phyloP scores from a whole-genome alignment of 805 yeast genomes.

The Barnettozyma vustinii region DNA sequence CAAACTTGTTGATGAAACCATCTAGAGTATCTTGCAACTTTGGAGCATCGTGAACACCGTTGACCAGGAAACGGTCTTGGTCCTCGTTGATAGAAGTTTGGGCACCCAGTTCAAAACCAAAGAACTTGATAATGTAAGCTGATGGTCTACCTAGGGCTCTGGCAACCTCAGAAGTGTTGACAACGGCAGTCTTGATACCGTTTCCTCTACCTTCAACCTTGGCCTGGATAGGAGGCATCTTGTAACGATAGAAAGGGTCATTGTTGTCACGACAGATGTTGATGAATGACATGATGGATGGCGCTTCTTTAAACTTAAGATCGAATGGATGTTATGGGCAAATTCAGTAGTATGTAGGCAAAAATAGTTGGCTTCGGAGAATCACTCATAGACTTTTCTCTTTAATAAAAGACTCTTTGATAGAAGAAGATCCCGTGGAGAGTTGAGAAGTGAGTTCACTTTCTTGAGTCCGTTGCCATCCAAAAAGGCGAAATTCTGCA shows the following conservation, averaged over 20 bases:
- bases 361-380: slow-evolving; percentile 1
- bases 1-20: slow-evolving; percentile 89
- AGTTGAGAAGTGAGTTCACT: background rate
- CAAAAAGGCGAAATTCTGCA: background rate
- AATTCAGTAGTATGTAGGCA: background rate
- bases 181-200: slow-evolving; percentile 94
- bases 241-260: slow-evolving; percentile 98
- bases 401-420: background rate
- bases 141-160: slow-evolving; percentile 93
- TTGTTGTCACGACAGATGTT: slow-evolving; percentile 95
- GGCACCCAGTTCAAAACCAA: slow-evolving; percentile 96
- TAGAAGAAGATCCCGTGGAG: background rate
- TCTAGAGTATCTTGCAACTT: slow-evolving; percentile 92
- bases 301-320: background rate
- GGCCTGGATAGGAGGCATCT: slow-evolving; percentile 97
- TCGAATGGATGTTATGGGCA: slow-evolving; percentile 7
- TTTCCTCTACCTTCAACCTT: slow-evolving; percentile 98
- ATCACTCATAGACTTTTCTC: slow-evolving; percentile 8
- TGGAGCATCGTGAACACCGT: slow-evolving; percentile 88
- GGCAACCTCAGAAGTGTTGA: slow-evolving; percentile 88
- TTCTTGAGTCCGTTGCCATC: background rate
- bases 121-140: slow-evolving; percentile 84
- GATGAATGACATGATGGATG: slow-evolving; percentile 64
- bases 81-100: slow-evolving; percentile 79
- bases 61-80: slow-evolving; percentile 83